Base-by-base conservation (phyloP, 139 green algal genomes). In the Pseudopediastrum boryanum region DNA sequence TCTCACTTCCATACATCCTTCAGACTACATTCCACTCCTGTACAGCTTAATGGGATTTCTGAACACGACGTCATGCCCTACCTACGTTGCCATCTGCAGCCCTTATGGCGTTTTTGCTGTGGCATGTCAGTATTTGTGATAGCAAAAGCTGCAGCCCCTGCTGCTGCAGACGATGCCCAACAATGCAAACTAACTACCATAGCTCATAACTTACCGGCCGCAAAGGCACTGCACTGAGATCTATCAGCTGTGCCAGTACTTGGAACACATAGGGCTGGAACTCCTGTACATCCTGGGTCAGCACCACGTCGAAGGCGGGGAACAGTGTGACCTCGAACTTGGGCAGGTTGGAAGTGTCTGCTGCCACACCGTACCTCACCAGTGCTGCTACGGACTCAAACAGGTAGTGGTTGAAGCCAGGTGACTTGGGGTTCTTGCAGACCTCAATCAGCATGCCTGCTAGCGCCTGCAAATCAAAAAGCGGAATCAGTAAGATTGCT, bases 391-490 rank as follows among this genome's bases (percentile, higher is more conserved):
- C 88, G 2, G 84, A 82, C 84, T 99, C 97, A 77, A 99, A 99
- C 33, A 99, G 86, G 82, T 96, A 99, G 88, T 99, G 97, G 85
- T 96, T 98, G 94, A 99, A 99, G 39, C 86, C 92, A 3, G 97
- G 95, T 61, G 97, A 92, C 29, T 82, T 92, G 38, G 97, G 97
- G 86, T 99, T 99, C 71, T 94, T 89, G 87, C 91, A 97, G 59
- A 98, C 92, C 41, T 89, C 86, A 64, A 94, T 33, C 70, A 98
- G 85, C 71, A 93, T 93, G 42, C 68, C 80, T 6, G 84, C 82
- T 19, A 98, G 92, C 68, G 75, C 75, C 61, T 72, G 41, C 10
- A 16, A n/a, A n/a, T n/a, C n/a, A n/a, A n/a, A n/a, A n/a, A n/a
- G n/a, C n/a, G n/a, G n/a, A n/a, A n/a, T n/a, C n/a, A n/a, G n/a